Percentiles rank a stretch among this genome's conserved stretches.
phyloP scores from a whole-genome alignment of 2,329 filamentous ascomycete genomes.

The Aspergillus tamarii region DNA sequence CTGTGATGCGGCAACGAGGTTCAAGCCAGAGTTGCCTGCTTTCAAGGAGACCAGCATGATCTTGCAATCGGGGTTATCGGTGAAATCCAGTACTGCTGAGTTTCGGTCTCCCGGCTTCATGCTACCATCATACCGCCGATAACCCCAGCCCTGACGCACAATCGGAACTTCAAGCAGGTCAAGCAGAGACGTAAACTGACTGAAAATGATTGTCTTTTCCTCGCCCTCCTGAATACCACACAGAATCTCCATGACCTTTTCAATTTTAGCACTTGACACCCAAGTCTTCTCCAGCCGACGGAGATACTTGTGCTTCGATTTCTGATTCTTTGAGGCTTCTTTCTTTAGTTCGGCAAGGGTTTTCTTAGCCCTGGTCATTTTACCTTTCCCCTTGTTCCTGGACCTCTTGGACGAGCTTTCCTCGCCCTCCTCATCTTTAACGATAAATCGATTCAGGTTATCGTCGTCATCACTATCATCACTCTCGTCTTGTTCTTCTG shows the following conservation, averaged over 20 bases:
- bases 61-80: slow-evolving; percentile 60
- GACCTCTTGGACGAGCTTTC: slow-evolving; percentile 43
- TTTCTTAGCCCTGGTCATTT: slow-evolving; percentile 51
- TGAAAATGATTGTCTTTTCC: slow-evolving; percentile 82
- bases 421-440: slow-evolving; percentile 37
- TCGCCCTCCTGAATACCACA: slow-evolving; percentile 51
- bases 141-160: slow-evolving; percentile 58
- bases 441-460: slow-evolving; percentile 22
- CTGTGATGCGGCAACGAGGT: slow-evolving; percentile 78
- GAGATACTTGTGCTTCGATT: slow-evolving; percentile 71
- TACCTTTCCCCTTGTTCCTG: slow-evolving; percentile 43
- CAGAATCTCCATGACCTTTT: slow-evolving; percentile 69
- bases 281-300: slow-evolving; percentile 68
- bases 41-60: slow-evolving; percentile 80
- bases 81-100: slow-evolving; percentile 69
- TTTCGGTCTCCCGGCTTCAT: slow-evolving; percentile 71
- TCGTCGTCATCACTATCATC: slow-evolving; percentile 30
- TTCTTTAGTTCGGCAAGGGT: slow-evolving; percentile 38
- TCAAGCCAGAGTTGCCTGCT: slow-evolving; percentile 83
- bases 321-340: slow-evolving; percentile 63
- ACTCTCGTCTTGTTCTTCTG: slow-evolving; percentile 41
- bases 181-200: slow-evolving; percentile 77
- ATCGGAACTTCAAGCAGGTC: slow-evolving; percentile 77
- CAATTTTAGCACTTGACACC: slow-evolving; percentile 75
- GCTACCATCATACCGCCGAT: slow-evolving; percentile 74